Conservation (phyloP, 2,329 filamentous ascomycete genomes). For the Fusarium fracticaudum region DNA sequence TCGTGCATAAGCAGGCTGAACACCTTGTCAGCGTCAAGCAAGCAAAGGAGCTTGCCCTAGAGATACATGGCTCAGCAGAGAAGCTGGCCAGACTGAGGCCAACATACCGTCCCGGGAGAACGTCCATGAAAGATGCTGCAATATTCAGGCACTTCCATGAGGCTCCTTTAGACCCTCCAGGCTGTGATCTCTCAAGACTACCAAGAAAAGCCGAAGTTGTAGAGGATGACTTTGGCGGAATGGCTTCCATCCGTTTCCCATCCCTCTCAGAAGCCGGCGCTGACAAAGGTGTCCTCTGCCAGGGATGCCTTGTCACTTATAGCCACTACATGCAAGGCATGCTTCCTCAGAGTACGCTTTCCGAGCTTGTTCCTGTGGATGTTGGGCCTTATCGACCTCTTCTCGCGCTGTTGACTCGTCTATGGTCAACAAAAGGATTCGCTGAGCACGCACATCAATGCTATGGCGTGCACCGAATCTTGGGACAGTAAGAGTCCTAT, state of each 20-base stretch:
- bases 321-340: conserved; percentile 30
- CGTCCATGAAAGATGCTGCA: conserved; percentile 27
- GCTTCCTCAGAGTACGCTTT: conserved; percentile 26
- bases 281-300: conserved; percentile 38
- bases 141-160: conserved; percentile 35
- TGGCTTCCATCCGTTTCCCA: conserved; percentile 43
- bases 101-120: conserved; percentile 9
- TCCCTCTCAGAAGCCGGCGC: conserved; percentile 23
- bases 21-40: conserved; percentile 44
- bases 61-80: conserved; percentile 39
- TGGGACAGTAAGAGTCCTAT: conserved; percentile 13
- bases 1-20: conserved; percentile 19
- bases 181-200: conserved; percentile 36
- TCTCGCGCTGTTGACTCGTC: conserved; percentile 25
- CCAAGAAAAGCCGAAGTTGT: conserved; percentile 26
- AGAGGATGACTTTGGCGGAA: conserved; percentile 38
- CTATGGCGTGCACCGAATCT: conserved; percentile 33
- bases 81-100: conserved; percentile 19
- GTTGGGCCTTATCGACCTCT: conserved; percentile 36
- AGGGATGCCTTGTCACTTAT: conserved; percentile 37
- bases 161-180: conserved; percentile 33
- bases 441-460: conserved; percentile 36
- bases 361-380: conserved; percentile 28
- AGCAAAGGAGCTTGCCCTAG: conserved; percentile 41
- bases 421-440: conserved; percentile 35